Base-by-base conservation (phyloP, 306 rosid species). In the Quercus wislizeni region DNA sequence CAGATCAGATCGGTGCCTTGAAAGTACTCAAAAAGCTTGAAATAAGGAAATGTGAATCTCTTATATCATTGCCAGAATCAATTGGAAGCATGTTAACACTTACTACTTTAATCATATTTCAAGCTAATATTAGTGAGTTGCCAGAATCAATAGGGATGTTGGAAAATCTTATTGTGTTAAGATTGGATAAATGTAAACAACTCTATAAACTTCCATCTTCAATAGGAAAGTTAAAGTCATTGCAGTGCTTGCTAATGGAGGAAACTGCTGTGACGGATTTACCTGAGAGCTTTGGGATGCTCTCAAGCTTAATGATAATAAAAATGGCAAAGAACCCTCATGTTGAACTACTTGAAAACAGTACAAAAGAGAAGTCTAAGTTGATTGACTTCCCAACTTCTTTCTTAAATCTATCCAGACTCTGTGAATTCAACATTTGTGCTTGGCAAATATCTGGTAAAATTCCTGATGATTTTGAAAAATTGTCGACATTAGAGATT, bases 201-300 rank as follows among this genome's bases (percentile, higher is more conserved):
- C 87, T 92, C 6, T 59, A 61, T 23, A 75, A 49, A 76, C 97
- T 92, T 85, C 97, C 97, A 18, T 71, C 55, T 51, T 88, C 92
- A 76, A 84, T 87, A 10, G 97, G 94, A 59, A 75, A 83, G 8
- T 75, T 90, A 63, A 85, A 67, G 70, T 88, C 90, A 52, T 77
- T 92, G 75, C 78, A 69, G 55, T 86, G 72, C 41, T 63, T 92
- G 65, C 17, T 7, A 35, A 88, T 92, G 89, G 84, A 20, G 77
- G 90, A 85, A 68, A 89, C 90, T 0, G 83, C 81, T 21, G 69
- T 90, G 67, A 69, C 74, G n/a, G 86, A 84, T 70, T 80, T 92
- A 76, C 97, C 97, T 4, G 88, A 86, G 76, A 88, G 84, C 73
- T 91, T 91, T 21, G 91, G 92, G 35, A 85, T 61, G 90, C 93